Conservation (phyloP, 78 protist species). For the Anaeramoeba ignava region DNA sequence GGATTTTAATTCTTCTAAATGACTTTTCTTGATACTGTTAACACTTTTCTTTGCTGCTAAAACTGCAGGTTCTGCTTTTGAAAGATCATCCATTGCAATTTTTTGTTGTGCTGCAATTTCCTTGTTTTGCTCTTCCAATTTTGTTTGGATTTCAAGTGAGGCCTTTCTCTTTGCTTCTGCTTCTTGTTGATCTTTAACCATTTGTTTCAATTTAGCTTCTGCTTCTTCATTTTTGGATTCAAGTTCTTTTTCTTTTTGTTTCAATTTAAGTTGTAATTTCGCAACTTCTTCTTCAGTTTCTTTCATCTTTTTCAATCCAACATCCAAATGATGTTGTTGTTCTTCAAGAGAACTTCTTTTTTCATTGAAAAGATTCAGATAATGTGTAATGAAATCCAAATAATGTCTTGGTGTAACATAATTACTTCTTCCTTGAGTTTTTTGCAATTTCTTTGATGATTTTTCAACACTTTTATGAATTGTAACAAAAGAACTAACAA, state of each 20-base stretch:
- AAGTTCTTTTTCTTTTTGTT: not conserved
- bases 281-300: slow-evolving; percentile 60
- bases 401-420: slow-evolving; percentile 90
- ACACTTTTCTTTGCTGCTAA: slow-evolving; percentile 4
- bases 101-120: not conserved
- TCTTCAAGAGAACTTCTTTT: slow-evolving; percentile 70
- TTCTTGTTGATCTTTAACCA: not conserved
- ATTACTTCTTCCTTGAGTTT: slow-evolving; percentile 46
- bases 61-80: not conserved
- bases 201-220: not conserved
- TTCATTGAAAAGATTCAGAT: slow-evolving; percentile 41
- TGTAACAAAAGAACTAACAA: slow-evolving; percentile 45
- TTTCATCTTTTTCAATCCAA: slow-evolving; percentile 66
- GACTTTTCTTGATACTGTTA: not conserved
- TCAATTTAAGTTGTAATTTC: slow-evolving; percentile 33
- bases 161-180: not conserved
- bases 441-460: slow-evolving; percentile 29
- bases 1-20: not conserved
- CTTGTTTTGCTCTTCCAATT: not conserved
- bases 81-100: not conserved
- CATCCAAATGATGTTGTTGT: slow-evolving; percentile 74
- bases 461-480: slow-evolving; percentile 54
- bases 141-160: not conserved
- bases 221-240: too few relatives aligned
- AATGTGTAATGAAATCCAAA: slow-evolving; percentile 74